Evolutionary conservation across 2,329 filamentous ascomycete species (phyloP), one percentile per base, ranked within the genome.

Genomic region (Colletotrichum sansevieriae): DNA sequence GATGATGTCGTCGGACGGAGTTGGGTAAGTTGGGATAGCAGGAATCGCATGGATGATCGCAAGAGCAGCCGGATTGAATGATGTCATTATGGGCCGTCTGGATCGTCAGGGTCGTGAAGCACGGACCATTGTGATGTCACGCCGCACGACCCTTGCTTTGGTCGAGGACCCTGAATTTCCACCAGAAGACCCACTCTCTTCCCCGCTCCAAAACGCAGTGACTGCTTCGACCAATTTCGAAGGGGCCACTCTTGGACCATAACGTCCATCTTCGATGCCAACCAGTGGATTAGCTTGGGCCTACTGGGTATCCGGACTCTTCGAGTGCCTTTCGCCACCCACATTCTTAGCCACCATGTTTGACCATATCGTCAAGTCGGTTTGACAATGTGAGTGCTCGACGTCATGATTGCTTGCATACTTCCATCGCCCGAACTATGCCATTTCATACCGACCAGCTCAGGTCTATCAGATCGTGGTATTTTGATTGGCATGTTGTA

Each of bases 31-130:
- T n/a, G 46, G 22, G 29, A n/a, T 25, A 9, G 11, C n/a, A 56
- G 10, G n/a, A 33, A 4, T 43, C 6, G 13, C 54, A 54, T 52
- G 55, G 25, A 37, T 29, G 20, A 37, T 49, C 22, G 35, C 33
- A 60, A n/a, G 22, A 20, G 7, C 37, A 15, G 11, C 11, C 22
- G 13, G 5, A 10, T 6, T 8, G 12, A n/a, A 33, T 70, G 67
- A 70, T 58, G 67, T 70, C 67, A 70, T 58, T 46, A 4, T 15
- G 46, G 54, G 11, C n/a, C 57, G 25, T 43, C 4, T 13, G n/a
- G 63, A 70, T 70, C 63, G 67, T 62, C 67, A 70, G 67, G 67
- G 67, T 68, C 63, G 67, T 20, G 3, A 2, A 4, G 67, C 67
- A 67, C 56, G 25, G 51, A n/a, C 64, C 46, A 60, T 25, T 2